Base-by-base conservation (phyloP, 2,329 filamentous ascomycete species). In the Paracamarosporium sp. region DNA sequence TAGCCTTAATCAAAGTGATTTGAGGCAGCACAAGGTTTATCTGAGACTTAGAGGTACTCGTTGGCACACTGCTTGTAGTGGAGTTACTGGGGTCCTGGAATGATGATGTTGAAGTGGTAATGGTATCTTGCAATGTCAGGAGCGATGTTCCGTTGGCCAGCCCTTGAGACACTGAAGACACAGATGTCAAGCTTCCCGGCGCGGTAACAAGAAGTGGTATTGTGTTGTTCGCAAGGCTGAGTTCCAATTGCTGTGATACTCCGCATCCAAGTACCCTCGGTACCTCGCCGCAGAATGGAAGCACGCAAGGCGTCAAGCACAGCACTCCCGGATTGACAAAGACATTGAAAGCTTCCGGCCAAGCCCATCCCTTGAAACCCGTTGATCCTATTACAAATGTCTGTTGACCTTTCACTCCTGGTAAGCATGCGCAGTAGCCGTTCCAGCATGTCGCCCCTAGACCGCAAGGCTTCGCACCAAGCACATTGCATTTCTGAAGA, bases 281-380 rank as follows among this genome's bases (percentile, higher is more conserved):
- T n/a, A 60, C 63, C 50, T 64, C 60, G 15, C 27, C 50, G 33
- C 62, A 66, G 11, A 56, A 55, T 38, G 53, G 17, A 5, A n/a
- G 36, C 22, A 60, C 53, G 25, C 62, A 66, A 11, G 31, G 36
- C 2, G 50, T 44, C 41, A 55, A 55, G 33, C 64, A 64, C 22
- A 31, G 55, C 7, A 55, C 27, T 3, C 51, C 56, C 2, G 50
- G 24, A 43, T 57, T 46, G 2, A 59, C 44, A 46, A 59, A 64
- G 20, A 66, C 58, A 6, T 60, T 64, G 13, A 62, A 40, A 2
- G 51, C 51, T 8, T 58, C 53, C 5, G 61, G 40, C 6, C 45
- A 58, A 5, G 40, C 40, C 15, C 43, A 48, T 2, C 59, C 58
- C 3, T 60, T 31, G 1, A 61, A 31, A 13, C 28, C 47, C 9